Percentiles rank a stretch among this genome's conserved stretches.
phyloP scores from a whole-genome alignment of 2,329 filamentous ascomycete genomes.

The Venturia aucupariae region DNA sequence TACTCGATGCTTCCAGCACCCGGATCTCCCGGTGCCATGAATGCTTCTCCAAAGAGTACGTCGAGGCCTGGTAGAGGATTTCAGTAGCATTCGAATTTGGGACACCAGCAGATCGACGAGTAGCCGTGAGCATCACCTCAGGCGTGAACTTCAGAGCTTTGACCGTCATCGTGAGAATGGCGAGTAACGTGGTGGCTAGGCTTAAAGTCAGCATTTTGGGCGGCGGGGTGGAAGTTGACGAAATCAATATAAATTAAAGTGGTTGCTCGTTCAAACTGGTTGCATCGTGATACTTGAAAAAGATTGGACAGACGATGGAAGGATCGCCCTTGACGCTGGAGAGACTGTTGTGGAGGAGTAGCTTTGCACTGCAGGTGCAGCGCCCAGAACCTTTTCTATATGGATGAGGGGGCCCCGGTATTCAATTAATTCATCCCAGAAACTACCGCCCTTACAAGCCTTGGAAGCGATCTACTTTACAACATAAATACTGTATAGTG shows the following conservation, averaged over 20 bases:
- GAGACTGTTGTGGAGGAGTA: background rate
- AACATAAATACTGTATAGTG: background rate
- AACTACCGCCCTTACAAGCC: background rate
- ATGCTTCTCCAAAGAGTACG: slow-evolving; percentile 73
- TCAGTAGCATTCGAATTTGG: slow-evolving; percentile 60
- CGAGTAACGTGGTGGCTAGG: slow-evolving; percentile 5
- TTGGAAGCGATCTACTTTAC: too few relatives aligned
- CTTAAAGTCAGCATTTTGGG: background rate
- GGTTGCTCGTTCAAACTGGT: background rate
- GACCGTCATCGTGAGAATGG: slow-evolving; percentile 52
- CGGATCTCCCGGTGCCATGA: slow-evolving; percentile 56
- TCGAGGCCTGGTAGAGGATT: slow-evolving; percentile 59
- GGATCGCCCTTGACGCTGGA: background rate
- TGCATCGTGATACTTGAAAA: background rate
- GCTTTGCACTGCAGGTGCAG: background rate
- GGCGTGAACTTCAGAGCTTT: slow-evolving; percentile 64
- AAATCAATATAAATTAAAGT: background rate
- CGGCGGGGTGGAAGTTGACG: background rate
- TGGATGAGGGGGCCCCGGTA: background rate
- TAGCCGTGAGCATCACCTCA: slow-evolving; percentile 66
- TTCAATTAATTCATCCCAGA: too few relatives aligned
- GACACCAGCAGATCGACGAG: slow-evolving; percentile 58
- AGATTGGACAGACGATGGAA: background rate
- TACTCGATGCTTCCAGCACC: slow-evolving; percentile 58
- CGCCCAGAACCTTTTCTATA: background rate